phyloP scores from a whole-genome alignment of 2,329 filamentous ascomycete genomes.

The Camptophora hylomeconis region DNA sequence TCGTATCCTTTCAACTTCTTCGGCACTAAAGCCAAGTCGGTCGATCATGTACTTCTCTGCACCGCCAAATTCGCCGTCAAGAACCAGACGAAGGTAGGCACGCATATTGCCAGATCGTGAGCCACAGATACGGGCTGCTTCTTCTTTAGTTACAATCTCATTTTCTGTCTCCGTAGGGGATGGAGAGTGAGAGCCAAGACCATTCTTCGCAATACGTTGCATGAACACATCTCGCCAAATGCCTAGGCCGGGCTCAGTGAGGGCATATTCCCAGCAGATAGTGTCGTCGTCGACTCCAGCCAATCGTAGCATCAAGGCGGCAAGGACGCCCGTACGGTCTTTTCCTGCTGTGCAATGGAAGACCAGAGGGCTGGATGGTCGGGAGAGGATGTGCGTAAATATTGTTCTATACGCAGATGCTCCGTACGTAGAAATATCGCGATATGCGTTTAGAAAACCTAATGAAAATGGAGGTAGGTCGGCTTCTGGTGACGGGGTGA shows the following conservation, averaged over 20 bases:
- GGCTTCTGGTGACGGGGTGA: background rate
- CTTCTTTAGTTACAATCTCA: conserved; percentile 10
- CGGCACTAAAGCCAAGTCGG: conserved; percentile 12
- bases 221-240: conserved; percentile 16
- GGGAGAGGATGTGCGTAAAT: conserved; percentile 33
- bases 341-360: conserved; percentile 69
- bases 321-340: conserved; percentile 60
- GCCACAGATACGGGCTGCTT: conserved; percentile 15
- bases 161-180: conserved; percentile 1
- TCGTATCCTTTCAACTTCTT: conserved; percentile 13
- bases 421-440: conserved; percentile 53
- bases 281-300: conserved; percentile 46
- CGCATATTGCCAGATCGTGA: conserved; percentile 15
- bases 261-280: conserved; percentile 55
- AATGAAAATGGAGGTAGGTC: conserved; percentile 22
- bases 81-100: conserved; percentile 12
- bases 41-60: conserved; percentile 12
- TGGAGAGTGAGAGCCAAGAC: conserved; percentile 5
- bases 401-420: conserved; percentile 45
- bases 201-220: conserved; percentile 11
- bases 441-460: conserved; percentile 53
- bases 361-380: conserved; percentile 36
- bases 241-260: conserved; percentile 50
- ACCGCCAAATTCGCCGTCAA: conserved; percentile 16
- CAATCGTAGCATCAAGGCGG: conserved; percentile 51